Evolutionary conservation across 345 rosid genomes (phyloP).

Genomic region (Brassica nigra): DNA sequence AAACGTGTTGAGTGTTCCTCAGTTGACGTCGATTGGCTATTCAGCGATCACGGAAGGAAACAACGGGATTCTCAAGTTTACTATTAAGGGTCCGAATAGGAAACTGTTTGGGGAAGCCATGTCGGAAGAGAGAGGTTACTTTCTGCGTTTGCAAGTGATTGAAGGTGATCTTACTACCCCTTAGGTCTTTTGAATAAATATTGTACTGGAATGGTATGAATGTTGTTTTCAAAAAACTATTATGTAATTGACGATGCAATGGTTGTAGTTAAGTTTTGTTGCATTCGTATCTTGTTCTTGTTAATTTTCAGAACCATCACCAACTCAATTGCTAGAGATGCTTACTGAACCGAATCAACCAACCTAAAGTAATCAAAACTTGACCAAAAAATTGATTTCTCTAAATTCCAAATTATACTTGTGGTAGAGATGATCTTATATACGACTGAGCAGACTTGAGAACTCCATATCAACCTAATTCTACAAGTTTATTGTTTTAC

Average conservation of each 20-base stretch:
- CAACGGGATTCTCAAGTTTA: not conserved
- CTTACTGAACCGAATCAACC: not conserved
- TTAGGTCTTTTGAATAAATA: not conserved
- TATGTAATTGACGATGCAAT: not conserved
- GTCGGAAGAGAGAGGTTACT: slow-evolving; percentile 11
- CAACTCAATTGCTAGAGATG: not conserved
- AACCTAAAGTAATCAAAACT: not conserved
- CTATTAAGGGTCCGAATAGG: not conserved
- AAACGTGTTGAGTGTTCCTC: slow-evolving; percentile 21
- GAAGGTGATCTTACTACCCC: not conserved
- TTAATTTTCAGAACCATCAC: not conserved
- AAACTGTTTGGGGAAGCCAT: not conserved
- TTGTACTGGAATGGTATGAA: not conserved
- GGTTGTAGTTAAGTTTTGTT: not conserved
- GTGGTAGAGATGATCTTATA: not conserved
- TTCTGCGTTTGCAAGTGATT: slow-evolving; percentile 23
- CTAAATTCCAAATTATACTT: not conserved
- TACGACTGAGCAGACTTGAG: not conserved
- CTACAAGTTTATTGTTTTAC: not conserved
- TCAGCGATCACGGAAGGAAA: not conserved
- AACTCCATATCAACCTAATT: not conserved
- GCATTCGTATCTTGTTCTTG: not conserved
- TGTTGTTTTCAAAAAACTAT: not conserved
- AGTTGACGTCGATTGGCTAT: not conserved
- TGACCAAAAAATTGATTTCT: not conserved